Evolutionary conservation across 352 stramenopile genomes (phyloP).

Genomic region (Phytopythium vexans): DNA sequence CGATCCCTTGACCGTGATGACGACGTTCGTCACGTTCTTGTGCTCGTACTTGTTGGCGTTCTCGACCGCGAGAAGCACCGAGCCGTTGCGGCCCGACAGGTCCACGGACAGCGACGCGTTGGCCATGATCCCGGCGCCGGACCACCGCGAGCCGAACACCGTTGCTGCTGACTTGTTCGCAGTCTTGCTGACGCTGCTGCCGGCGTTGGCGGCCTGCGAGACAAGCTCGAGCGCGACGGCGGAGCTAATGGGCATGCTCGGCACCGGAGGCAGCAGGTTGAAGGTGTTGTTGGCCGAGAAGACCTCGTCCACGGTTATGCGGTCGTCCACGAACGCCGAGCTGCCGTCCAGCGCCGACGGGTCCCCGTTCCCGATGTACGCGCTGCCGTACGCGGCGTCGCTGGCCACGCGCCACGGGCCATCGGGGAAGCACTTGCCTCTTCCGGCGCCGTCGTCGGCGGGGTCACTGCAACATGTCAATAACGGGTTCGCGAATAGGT

Average conservation of each 20-base stretch:
- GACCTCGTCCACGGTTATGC: constrained; percentile 70
- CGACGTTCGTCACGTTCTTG: constrained; percentile 77
- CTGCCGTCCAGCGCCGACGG: constrained; percentile 74
- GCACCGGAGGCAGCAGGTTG: constrained; percentile 69
- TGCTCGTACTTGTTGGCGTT: constrained; percentile 70
- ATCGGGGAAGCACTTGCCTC: constrained; percentile 55
- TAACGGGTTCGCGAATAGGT: too few species aligned
- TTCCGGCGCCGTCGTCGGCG: constrained; percentile 45
- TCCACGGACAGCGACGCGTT: constrained; percentile 19
- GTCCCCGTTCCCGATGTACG: constrained; percentile 86
- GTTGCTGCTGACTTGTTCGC: constrained; percentile 25
- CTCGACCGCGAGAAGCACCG: constrained; percentile 35
- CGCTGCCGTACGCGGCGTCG: constrained; percentile 59
- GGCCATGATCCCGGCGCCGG: constrained; percentile 20
- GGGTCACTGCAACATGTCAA: constrained; percentile 40
- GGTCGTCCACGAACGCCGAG: constrained; percentile 46
- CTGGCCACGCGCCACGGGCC: constrained; percentile 61
- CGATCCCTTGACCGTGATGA: constrained; percentile 67
- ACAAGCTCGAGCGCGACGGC: constrained; percentile 53
- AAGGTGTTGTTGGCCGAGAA: constrained; percentile 83
- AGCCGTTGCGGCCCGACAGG: constrained; percentile 4
- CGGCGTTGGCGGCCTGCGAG: constrained; percentile 13
- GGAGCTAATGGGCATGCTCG: constrained; percentile 72
- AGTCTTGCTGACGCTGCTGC: constrained; percentile 9
- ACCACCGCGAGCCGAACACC: constrained; percentile 40